phyloP scores from a whole-genome alignment of 2,329 filamentous ascomycete genomes.

The Fusarium robinianum region DNA sequence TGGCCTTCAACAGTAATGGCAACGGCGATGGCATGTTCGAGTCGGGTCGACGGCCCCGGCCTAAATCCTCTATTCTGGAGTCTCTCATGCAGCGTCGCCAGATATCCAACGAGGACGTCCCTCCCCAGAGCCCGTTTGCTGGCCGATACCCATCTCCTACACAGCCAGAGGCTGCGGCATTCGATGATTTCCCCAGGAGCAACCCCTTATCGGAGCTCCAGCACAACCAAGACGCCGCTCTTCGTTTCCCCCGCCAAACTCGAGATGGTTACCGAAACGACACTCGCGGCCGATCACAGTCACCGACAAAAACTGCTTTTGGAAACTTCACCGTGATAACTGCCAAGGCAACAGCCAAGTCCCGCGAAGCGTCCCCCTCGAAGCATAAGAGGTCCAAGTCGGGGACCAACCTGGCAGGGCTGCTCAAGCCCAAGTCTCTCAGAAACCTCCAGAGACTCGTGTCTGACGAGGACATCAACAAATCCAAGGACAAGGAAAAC shows the following conservation, averaged over 20 bases:
- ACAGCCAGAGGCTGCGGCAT: constrained; percentile 37
- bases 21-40: constrained; percentile 24
- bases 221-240: constrained; percentile 55
- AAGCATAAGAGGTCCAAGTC: constrained; percentile 83
- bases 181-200: constrained; percentile 45
- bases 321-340: constrained; percentile 51
- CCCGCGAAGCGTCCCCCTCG: constrained; percentile 54
- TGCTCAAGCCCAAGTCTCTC: constrained; percentile 76
- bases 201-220: constrained; percentile 61
- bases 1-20: constrained; percentile 5
- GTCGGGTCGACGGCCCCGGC: constrained; percentile 44
- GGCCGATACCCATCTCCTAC: constrained; percentile 33
- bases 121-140: constrained; percentile 37
- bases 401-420: constrained; percentile 75
- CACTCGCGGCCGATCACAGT: constrained; percentile 44
- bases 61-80: constrained; percentile 55
- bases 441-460: constrained; percentile 65
- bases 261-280: constrained; percentile 41
- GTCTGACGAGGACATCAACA: constrained; percentile 55
- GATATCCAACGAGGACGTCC: constrained; percentile 48
- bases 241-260: constrained; percentile 47
- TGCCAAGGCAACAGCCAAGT: constrained; percentile 45
- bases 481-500: constrained; percentile 80
- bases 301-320: constrained; percentile 51
- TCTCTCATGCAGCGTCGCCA: constrained; percentile 56